phyloP scores from a whole-genome alignment of 768 basidiomycete genomes.

The Plicaturopsis crispa region DNA sequence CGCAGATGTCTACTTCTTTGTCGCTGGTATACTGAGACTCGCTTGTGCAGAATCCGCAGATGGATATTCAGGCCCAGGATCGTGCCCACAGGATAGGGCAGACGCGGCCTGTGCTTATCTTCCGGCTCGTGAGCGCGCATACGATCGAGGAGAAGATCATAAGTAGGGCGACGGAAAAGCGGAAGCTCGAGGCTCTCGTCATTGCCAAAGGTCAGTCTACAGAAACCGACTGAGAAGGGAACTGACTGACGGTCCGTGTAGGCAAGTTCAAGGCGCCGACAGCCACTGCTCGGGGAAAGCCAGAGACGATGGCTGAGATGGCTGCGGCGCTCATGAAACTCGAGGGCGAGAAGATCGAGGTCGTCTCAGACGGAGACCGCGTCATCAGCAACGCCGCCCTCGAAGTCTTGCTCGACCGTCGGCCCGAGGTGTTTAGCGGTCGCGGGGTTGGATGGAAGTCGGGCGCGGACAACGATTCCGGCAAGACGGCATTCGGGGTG shows the following conservation, averaged over 20 bases:
- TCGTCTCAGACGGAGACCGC: slow-evolving; percentile 67
- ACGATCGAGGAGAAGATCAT: slow-evolving; percentile 92
- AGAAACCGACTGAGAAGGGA: neutral
- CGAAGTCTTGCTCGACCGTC: slow-evolving; percentile 72
- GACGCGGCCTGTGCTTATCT: slow-evolving; percentile 83
- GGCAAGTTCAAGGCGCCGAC: slow-evolving; percentile 82
- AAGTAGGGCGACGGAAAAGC: slow-evolving; percentile 78
- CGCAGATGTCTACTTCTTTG: slow-evolving; percentile 10
- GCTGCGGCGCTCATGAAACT: slow-evolving; percentile 69
- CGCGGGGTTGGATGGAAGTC: slow-evolving; percentile 73
- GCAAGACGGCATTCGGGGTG: slow-evolving; percentile 6
- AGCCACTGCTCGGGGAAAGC: slow-evolving; percentile 41
- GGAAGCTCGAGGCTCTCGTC: slow-evolving; percentile 89
- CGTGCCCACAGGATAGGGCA: slow-evolving; percentile 96
- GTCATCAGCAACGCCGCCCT: slow-evolving; percentile 82
- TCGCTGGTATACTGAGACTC: neutral
- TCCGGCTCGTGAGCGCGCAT: slow-evolving; percentile 78
- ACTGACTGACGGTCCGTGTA: slow-evolving; percentile 13
- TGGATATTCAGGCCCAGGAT: slow-evolving; percentile 95
- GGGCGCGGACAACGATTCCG: slow-evolving; percentile 17
- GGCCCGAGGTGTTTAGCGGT: slow-evolving; percentile 63
- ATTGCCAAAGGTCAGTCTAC: slow-evolving; percentile 72
- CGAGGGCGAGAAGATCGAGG: slow-evolving; percentile 85
- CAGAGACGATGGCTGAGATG: slow-evolving; percentile 71
- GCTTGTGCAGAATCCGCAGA: slow-evolving; percentile 73